Base-by-base conservation (phyloP, 1,139 yeast genomes). In the Debaryomyces coudertii region DNA sequence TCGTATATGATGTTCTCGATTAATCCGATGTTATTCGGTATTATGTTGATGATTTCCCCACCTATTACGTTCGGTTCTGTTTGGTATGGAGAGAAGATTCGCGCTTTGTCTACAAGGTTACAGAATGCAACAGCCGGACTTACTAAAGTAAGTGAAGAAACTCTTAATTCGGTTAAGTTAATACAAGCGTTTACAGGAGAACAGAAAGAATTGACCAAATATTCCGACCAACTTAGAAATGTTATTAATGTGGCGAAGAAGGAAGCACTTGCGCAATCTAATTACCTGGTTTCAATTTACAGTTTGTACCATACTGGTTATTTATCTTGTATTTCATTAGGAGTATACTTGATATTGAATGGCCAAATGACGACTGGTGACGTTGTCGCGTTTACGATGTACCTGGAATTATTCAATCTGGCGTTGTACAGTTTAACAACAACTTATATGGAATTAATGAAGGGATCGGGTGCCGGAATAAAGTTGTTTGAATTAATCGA, bases 381-480 rank as follows among this genome's bases (percentile, higher is more conserved):
- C 52, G 79, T 69, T 30, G 81, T 66, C 42, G 79, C 73, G 1
- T 77, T 68, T 53, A 74, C 77, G 18, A 78, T 69, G 79, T 79
- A 73, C 62, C 73, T 68, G 61, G 80, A 73, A 59, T 69, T 70
- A 49, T 79, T 68, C 62, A 77, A 73, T 57, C 69, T 65, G 76
- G 81, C 77, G 7, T 68, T 69, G 50, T 69, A 79, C 68, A 65
- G 82, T 65, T 62, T 76, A 53, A 71, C 80, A 43, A 70, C 80
- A 41, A 70, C 81, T 22, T 79, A 80, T 45, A 73, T 80, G 62
- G 83, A 79, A 53, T 64, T 79, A 46, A 78, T 79, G 76, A 79
- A 79, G 59, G 84, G 83, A 4, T 72, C 77, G 3, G 81, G 82
- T 34, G 82, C 83, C 6, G 81, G 81, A 4, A 71, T 70, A 25